Evolutionary conservation across 2,329 filamentous ascomycete species (phyloP).

Genomic region (Rutstroemia sydowiana): DNA sequence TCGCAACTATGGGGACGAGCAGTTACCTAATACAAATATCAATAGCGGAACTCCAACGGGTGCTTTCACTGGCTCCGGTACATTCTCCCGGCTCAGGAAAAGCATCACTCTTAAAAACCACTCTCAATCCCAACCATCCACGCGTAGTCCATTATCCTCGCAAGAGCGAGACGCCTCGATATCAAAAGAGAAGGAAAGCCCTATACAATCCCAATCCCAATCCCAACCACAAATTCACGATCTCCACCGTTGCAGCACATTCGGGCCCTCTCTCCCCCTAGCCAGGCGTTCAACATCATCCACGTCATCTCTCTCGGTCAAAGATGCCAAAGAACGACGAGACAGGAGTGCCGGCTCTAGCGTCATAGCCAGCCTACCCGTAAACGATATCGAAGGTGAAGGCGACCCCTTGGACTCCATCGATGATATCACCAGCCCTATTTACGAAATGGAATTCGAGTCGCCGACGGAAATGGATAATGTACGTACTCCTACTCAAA

Average conservation of each 20-base stretch:
- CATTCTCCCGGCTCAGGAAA: neutral
- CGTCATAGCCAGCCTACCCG: neutral
- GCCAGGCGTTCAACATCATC: neutral
- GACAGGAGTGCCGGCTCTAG: neutral
- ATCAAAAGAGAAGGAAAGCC: neutral
- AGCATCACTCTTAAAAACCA: neutral
- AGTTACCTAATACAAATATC: neutral
- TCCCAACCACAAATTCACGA: too few species aligned
- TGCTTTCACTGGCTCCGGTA: neutral
- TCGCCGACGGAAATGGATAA: too few species aligned
- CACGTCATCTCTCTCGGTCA: neutral
- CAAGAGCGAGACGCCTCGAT: neutral
- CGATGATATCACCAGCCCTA: neutral
- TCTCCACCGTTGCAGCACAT: neutral
- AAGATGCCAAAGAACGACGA: neutral
- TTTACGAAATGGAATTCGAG: too few species aligned
- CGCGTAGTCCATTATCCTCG: neutral
- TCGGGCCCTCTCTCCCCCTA: neutral
- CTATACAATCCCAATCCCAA: too few species aligned
- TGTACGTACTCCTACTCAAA: neutral
- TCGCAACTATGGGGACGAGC: slow-evolving; percentile 2
- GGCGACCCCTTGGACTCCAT: neutral
- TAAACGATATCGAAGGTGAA: neutral
- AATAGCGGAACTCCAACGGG: neutral
- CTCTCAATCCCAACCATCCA: neutral